Conservation (phyloP, 2,329 filamentous ascomycete genomes). For the Zymoseptoria crescenta region DNA sequence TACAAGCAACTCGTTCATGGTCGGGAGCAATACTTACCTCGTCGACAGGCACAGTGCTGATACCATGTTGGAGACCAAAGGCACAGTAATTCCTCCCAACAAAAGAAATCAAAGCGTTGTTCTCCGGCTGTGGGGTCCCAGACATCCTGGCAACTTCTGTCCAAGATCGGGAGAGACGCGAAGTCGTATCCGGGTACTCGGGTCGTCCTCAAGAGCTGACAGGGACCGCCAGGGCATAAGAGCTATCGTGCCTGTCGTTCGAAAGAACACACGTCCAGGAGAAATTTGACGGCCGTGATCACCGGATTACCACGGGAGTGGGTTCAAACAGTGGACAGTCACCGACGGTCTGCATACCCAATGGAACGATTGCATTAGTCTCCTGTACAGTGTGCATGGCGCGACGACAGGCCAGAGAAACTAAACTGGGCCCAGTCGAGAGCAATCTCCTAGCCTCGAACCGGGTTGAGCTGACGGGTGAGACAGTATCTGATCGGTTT, state of each 20-base stretch:
- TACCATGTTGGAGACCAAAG: slow-evolving; percentile 20
- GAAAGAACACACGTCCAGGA: neutral
- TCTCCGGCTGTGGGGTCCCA: slow-evolving; percentile 18
- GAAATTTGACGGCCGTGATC: neutral
- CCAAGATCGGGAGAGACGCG: neutral
- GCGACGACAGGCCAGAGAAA: neutral
- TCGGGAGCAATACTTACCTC: slow-evolving; percentile 21
- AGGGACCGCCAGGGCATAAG: neutral
- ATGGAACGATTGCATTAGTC: neutral
- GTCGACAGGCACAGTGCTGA: slow-evolving; percentile 29
- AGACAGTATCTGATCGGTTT: neutral
- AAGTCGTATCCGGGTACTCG: neutral
- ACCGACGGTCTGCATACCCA: neutral
- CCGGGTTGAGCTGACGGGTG: neutral
- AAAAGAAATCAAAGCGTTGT: slow-evolving; percentile 16
- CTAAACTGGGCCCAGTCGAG: neutral
- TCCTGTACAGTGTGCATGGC: neutral
- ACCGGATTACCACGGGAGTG: neutral
- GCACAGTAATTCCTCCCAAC: slow-evolving; percentile 20
- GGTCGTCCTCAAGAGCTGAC: neutral
- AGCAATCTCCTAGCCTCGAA: neutral
- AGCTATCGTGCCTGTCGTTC: neutral
- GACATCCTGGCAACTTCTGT: neutral
- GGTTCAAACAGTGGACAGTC: neutral
- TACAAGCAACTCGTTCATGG: too few species aligned